phyloP scores from a whole-genome alignment of 352 stramenopile species.

The Aphanomyces euteiches region DNA sequence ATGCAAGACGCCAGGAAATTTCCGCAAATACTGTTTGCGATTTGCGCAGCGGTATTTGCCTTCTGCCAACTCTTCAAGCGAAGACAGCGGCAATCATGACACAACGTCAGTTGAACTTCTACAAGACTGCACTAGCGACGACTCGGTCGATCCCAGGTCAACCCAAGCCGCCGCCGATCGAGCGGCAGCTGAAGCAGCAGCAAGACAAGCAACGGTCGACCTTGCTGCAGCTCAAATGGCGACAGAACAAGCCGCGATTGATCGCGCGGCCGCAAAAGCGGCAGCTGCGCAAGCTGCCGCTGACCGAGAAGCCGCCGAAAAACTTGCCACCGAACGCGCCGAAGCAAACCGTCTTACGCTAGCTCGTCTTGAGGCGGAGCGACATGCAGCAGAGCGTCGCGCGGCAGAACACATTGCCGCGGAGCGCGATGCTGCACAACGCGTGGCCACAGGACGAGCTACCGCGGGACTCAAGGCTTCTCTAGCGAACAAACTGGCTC shows the following conservation, averaged over 20 bases:
- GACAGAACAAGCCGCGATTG: not conserved
- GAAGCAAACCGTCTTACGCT: too few species aligned
- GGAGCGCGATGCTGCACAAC: not conserved
- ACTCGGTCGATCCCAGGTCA: not conserved
- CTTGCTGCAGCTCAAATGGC: not conserved
- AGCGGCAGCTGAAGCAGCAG: too few species aligned
- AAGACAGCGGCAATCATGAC: not conserved
- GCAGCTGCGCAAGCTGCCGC: too few species aligned
- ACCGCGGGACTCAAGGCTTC: not conserved
- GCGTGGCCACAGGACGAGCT: not conserved
- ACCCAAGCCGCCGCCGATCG: not conserved
- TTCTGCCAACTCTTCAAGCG: not conserved
- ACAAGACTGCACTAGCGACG: too few species aligned
- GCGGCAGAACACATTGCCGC: not conserved
- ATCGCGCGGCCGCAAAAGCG: not conserved
- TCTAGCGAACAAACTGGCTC: not conserved
- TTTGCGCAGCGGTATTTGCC: not conserved
- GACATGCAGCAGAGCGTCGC: too few species aligned
- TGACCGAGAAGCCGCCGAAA: too few species aligned
- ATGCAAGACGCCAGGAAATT: conserved; percentile 2
- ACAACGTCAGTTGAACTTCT: not conserved
- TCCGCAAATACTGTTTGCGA: not conserved
- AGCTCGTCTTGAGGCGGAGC: too few species aligned
- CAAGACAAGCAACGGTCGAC: too few species aligned
- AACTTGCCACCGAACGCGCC: too few species aligned